These are phyloP conservation scores for Ustilago esculenta DNA, from an alignment of 1,284 basidiomycete species.

Conservation along the genomic window DNA sequence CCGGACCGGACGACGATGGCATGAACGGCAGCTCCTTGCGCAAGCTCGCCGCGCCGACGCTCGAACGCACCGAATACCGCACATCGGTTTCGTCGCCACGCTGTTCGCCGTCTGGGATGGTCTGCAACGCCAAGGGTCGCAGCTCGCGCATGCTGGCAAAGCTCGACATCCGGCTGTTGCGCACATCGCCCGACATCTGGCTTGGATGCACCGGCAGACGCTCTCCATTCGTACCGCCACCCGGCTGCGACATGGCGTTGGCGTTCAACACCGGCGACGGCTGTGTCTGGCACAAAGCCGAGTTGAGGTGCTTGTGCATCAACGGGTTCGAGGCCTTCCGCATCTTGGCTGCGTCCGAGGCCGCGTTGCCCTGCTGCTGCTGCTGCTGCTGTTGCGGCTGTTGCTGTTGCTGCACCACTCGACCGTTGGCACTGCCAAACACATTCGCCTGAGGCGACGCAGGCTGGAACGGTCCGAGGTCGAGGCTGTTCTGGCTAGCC, in stretches of 20 bases:
- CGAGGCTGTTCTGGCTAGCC: conserved; percentile 55
- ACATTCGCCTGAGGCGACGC: conserved; percentile 26
- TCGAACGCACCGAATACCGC: conserved; percentile 17
- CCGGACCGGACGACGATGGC: conserved; percentile 13
- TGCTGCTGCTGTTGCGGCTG: conserved; percentile 20
- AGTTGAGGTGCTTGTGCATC: conserved; percentile 47
- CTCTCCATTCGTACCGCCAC: conserved; percentile 2
- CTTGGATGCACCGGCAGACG: conserved; percentile 1
- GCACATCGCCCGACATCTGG: too few species aligned
- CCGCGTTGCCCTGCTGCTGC: conserved; percentile 5
- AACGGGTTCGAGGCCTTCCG: conserved; percentile 33
- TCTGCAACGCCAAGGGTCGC: conserved; percentile 15
- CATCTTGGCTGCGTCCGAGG: conserved; percentile 15
- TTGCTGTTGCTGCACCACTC: conserved; percentile 23
- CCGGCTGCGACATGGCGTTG: conserved; percentile 1
- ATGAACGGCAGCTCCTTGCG: conserved; percentile 41
- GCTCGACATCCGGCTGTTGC: conserved; percentile 22
- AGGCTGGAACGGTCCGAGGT: conserved; percentile 58
- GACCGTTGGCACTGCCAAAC: conserved; percentile 19
- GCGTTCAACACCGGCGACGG: conserved; percentile 13
- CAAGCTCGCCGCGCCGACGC: conserved; percentile 15
- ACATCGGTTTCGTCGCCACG: conserved; percentile 6
- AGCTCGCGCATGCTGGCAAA: conserved; percentile 30
- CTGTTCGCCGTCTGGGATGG: conserved; percentile 27
- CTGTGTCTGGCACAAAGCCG: conserved; percentile 36